Percentiles rank a stretch among this genome's conserved stretches.
Conservation (phyloP, 768 basidiomycete genomes). For the Phylloporus arenicola region DNA sequence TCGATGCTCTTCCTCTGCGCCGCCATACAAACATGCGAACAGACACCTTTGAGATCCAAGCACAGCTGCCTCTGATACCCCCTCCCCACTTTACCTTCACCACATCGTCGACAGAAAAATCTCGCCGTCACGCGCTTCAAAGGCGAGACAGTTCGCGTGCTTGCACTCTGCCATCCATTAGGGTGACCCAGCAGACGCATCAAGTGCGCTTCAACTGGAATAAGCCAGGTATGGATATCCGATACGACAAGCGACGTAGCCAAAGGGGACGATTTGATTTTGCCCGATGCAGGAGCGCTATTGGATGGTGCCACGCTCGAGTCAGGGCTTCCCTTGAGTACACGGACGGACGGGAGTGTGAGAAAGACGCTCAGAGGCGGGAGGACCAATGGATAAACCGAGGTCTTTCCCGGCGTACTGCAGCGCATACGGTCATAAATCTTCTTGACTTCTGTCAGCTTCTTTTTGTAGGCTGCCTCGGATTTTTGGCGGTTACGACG, state of each 20-base stretch:
- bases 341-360: conserved; percentile 41
- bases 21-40: conserved; percentile 50
- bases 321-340: conserved; percentile 26
- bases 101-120: conserved; percentile 54
- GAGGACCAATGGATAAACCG: conserved; percentile 21
- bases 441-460: conserved; percentile 34
- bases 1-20: neutral
- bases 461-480: conserved; percentile 23
- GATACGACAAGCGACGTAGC: conserved; percentile 35
- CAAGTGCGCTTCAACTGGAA: conserved; percentile 39
- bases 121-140: conserved; percentile 53
- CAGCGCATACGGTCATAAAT: conserved; percentile 45
- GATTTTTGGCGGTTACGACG: conserved; percentile 24
- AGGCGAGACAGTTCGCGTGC: conserved; percentile 45
- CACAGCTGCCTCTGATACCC: conserved; percentile 38
- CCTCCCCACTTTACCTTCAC: conserved; percentile 27
- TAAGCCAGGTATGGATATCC: conserved; percentile 48
- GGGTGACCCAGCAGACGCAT: conserved; percentile 44
- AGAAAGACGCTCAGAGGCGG: conserved; percentile 48
- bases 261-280: conserved; percentile 27
- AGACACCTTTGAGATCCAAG: conserved; percentile 54
- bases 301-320: conserved; percentile 2
- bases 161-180: conserved; percentile 45
- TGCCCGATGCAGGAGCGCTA: neutral
- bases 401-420: conserved; percentile 5